These are phyloP conservation scores for Vitis hybrid DNA, from an alignment of 177 flowering plant species.

Conservation along the genomic window DNA sequence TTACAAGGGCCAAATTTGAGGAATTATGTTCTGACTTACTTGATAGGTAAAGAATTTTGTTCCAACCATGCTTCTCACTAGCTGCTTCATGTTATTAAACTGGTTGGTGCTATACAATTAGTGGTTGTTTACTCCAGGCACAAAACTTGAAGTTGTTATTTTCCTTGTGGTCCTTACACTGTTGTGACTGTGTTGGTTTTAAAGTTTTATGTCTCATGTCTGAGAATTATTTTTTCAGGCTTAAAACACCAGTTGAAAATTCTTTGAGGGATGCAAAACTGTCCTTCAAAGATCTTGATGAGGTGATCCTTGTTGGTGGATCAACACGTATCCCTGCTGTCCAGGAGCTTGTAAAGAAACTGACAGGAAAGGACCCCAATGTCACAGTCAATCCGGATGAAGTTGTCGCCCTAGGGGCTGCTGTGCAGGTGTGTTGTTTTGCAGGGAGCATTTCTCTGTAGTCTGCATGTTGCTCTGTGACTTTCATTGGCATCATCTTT, in stretches of 20 bases:
- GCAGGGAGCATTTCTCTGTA: no score
- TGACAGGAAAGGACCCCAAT: constrained; percentile 93
- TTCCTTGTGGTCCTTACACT: no score
- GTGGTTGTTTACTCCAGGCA: no score
- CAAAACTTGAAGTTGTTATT: no score
- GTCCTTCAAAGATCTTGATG: constrained; percentile 78
- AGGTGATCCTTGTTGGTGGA: constrained; percentile 97
- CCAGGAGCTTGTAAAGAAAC: constrained; percentile 81
- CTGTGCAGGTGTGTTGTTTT: constrained; percentile 70
- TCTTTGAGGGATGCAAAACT: constrained; percentile 88
- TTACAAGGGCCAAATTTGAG: constrained; percentile 92
- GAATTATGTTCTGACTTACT: constrained; percentile 91
- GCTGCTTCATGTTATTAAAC: not conserved
- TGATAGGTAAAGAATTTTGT: constrained; percentile 56
- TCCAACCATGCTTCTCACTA: not conserved
- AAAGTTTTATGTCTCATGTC: no score
- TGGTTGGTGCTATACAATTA: not conserved
- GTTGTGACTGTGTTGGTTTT: no score
- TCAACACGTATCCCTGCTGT: constrained; percentile 98
- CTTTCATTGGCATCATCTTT: no score
- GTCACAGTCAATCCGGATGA: constrained; percentile 97
- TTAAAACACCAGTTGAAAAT: constrained; percentile 74
- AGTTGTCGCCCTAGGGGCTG: constrained; percentile 98
- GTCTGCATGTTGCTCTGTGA: no score
- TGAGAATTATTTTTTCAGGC: constrained; percentile 28